A percentile compares a stretch with the other conserved stretches of the same genome.
phyloP scores from a whole-genome alignment of 768 basidiomycete genomes.

The Dacryopinax primogenitus region DNA sequence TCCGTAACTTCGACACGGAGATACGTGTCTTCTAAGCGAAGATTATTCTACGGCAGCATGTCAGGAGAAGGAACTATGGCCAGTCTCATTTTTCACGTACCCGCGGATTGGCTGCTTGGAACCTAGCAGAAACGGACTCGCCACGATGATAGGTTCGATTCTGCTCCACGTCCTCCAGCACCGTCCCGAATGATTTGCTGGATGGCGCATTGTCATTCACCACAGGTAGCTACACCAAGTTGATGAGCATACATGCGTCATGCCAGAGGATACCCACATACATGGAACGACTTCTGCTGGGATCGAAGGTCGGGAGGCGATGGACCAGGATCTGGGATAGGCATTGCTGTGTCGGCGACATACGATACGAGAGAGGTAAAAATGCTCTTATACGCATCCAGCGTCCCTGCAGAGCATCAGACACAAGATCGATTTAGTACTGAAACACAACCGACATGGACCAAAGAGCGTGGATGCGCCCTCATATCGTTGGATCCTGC shows the following conservation, averaged over 20 bases:
- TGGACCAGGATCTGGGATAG: slow-evolving; percentile 46
- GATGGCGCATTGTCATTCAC: slow-evolving; percentile 46
- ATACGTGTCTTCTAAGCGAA: slow-evolving; percentile 60
- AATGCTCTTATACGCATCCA: slow-evolving; percentile 71
- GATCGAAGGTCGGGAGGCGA: slow-evolving; percentile 52
- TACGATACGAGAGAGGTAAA: slow-evolving; percentile 54
- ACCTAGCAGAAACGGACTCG: slow-evolving; percentile 46
- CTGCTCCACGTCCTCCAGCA: slow-evolving; percentile 42
- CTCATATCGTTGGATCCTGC: slow-evolving; percentile 62
- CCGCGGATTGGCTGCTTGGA: slow-evolving; percentile 67
- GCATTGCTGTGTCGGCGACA: slow-evolving; percentile 39
- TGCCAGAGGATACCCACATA: slow-evolving; percentile 20
- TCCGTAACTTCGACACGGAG: slow-evolving; percentile 47
- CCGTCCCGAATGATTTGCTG: slow-evolving; percentile 48
- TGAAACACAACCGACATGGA: slow-evolving; percentile 38
- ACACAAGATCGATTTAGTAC: neutral
- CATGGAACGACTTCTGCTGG: slow-evolving; percentile 56
- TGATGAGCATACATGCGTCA: neutral
- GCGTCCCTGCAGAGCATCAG: slow-evolving; percentile 36
- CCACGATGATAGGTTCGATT: slow-evolving; percentile 40
- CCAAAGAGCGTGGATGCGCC: slow-evolving; percentile 72
- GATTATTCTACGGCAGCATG: too few species aligned
- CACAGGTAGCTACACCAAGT: slow-evolving; percentile 25
- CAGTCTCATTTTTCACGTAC: slow-evolving; percentile 29
- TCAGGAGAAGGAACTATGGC: slow-evolving; percentile 8